Evolutionary conservation across 768 basidiomycete genomes (phyloP).

Genomic region (Roridomyces roridus): DNA sequence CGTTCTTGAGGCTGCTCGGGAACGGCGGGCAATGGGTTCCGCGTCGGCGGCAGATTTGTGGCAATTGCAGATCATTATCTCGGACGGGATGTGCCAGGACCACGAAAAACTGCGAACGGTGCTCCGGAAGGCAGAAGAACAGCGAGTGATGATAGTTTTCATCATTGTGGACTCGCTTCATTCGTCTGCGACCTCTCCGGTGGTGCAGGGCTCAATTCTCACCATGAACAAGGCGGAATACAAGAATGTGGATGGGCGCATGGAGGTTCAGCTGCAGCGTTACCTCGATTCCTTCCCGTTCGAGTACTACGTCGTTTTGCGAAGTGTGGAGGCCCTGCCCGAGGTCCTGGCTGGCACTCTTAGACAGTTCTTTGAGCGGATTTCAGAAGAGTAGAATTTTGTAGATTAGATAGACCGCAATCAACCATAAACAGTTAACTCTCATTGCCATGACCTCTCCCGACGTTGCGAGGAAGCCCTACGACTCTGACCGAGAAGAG

Average conservation of each 20-base stretch:
- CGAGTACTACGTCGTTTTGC: slow-evolving; percentile 94
- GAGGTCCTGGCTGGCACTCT: slow-evolving; percentile 88
- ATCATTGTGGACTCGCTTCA: slow-evolving; percentile 92
- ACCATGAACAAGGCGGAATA: slow-evolving; percentile 93
- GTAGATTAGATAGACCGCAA: not conserved
- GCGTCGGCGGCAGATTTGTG: slow-evolving; percentile 83
- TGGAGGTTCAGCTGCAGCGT: slow-evolving; percentile 87
- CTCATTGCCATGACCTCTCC: slow-evolving; percentile 9
- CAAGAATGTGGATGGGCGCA: slow-evolving; percentile 76
- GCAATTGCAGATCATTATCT: slow-evolving; percentile 98
- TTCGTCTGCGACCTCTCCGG: slow-evolving; percentile 34
- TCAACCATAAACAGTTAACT: not conserved
- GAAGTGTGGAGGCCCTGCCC: slow-evolving; percentile 90
- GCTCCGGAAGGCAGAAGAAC: slow-evolving; percentile 85
- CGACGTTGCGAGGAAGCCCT: not conserved
- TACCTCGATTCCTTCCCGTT: slow-evolving; percentile 98
- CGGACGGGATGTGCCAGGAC: slow-evolving; percentile 98
- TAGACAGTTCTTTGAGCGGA: slow-evolving; percentile 89
- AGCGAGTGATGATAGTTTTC: slow-evolving; percentile 95
- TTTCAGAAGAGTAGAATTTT: slow-evolving; percentile 70
- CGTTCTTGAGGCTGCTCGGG: slow-evolving; percentile 79
- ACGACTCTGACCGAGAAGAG: slow-evolving; percentile 36
- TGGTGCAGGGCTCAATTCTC: slow-evolving; percentile 77
- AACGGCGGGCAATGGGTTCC: slow-evolving; percentile 63
- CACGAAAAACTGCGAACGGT: slow-evolving; percentile 84